A percentile compares a stretch with the other conserved stretches of the same genome.
Conservation (phyloP, 352 stramenopile genomes). For the Aphanomyces astaci region DNA sequence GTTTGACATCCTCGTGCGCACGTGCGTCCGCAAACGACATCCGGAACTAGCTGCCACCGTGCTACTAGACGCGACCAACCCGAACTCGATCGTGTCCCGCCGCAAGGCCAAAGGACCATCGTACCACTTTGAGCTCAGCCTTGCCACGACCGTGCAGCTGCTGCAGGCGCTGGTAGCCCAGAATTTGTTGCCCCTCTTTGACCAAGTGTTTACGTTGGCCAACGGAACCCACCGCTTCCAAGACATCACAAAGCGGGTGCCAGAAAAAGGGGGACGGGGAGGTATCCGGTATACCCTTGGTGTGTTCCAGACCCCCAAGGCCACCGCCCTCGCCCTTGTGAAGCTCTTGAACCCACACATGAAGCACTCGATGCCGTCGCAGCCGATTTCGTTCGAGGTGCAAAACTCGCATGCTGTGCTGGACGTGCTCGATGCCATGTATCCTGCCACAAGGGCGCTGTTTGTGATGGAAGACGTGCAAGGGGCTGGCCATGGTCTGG, state of each 20-base stretch:
- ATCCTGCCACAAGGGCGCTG: slow-evolving; percentile 48
- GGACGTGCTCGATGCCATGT: slow-evolving; percentile 67
- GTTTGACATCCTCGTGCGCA: slow-evolving; percentile 74
- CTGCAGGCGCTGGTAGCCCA: slow-evolving; percentile 67
- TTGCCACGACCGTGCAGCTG: slow-evolving; percentile 50
- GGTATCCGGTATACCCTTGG: neutral
- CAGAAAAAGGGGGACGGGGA: neutral
- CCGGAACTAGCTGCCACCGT: slow-evolving; percentile 66
- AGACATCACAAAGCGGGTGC: slow-evolving; percentile 18
- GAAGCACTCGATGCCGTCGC: slow-evolving; percentile 29
- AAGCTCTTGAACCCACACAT: slow-evolving; percentile 37
- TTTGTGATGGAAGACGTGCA: slow-evolving; percentile 81
- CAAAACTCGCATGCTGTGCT: slow-evolving; percentile 68
- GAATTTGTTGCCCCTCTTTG: slow-evolving; percentile 49
- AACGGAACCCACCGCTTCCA: slow-evolving; percentile 44
- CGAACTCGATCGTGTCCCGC: slow-evolving; percentile 24
- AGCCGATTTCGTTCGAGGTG: slow-evolving; percentile 61
- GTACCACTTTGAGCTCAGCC: slow-evolving; percentile 51
- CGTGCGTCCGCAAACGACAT: slow-evolving; percentile 76
- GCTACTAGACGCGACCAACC: slow-evolving; percentile 49
- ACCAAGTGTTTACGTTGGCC: slow-evolving; percentile 53
- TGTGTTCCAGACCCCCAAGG: slow-evolving; percentile 9
- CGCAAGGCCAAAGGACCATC: slow-evolving; percentile 33
- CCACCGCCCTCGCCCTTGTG: slow-evolving; percentile 9
- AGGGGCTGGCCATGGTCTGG: slow-evolving; percentile 12